A percentile compares a stretch with the other conserved stretches of the same genome.
Conservation (phyloP, 768 basidiomycete species). For the Kwoniella sp. region DNA sequence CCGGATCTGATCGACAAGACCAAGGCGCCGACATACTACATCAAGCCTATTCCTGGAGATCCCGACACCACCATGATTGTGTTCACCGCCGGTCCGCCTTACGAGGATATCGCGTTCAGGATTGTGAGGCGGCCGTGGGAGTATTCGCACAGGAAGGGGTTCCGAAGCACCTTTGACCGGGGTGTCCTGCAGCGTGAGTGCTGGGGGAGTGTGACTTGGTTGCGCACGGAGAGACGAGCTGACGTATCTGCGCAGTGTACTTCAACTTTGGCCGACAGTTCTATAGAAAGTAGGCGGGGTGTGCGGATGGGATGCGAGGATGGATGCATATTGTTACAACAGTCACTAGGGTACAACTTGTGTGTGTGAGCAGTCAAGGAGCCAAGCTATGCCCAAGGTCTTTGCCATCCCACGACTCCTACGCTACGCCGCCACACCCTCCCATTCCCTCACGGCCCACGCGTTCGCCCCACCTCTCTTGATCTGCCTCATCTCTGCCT, state of each 20-base stretch:
- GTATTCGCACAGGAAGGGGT: constrained; percentile 86
- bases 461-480: constrained; percentile 40
- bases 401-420: no score
- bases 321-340: no score
- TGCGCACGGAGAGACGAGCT: not conserved
- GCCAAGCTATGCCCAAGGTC: no score
- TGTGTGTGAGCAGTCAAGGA: no score
- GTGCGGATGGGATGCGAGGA: no score
- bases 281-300: constrained; percentile 31
- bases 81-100: constrained; percentile 94
- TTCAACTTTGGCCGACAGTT: constrained; percentile 41
- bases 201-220: not conserved
- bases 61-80: constrained; percentile 89
- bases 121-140: constrained; percentile 99
- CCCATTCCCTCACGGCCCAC: constrained; percentile 40
- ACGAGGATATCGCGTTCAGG: constrained; percentile 97
- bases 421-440: constrained; percentile 32
- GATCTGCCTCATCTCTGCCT: constrained; percentile 22
- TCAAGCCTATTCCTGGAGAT: constrained; percentile 88
- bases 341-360: no score
- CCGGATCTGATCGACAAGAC: constrained; percentile 98
- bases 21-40: constrained; percentile 93
- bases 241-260: constrained; percentile 27
- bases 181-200: constrained; percentile 71
- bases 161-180: constrained; percentile 92